phyloP scores from a whole-genome alignment of 768 basidiomycete species.

The Termitomyces sp. region DNA sequence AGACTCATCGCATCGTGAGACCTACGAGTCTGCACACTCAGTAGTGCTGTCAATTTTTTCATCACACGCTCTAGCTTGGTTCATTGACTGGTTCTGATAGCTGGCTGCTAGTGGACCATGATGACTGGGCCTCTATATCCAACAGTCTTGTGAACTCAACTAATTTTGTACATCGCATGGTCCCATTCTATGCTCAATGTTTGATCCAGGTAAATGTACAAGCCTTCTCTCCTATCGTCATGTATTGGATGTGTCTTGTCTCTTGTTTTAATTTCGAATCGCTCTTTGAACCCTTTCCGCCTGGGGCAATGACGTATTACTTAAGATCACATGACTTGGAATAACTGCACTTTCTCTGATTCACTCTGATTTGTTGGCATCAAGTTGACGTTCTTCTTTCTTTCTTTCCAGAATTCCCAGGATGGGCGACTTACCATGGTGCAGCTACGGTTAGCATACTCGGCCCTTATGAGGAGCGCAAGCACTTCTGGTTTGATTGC shows the following conservation, averaged over 20 bases:
- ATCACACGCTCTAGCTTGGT: slow-evolving; percentile 38
- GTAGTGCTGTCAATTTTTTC: slow-evolving; percentile 75
- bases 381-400: slow-evolving; percentile 4
- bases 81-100: slow-evolving; percentile 2
- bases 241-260: not conserved
- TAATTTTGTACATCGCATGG: slow-evolving; percentile 49
- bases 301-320: not conserved
- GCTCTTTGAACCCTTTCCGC: not conserved
- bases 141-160: slow-evolving; percentile 19
- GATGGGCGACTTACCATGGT: slow-evolving; percentile 55
- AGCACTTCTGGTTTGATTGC: slow-evolving; percentile 28
- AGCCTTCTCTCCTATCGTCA: not conserved
- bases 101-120: not conserved
- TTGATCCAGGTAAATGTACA: slow-evolving; percentile 57
- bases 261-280: not conserved
- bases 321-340: slow-evolving; percentile 1
- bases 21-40: slow-evolving; percentile 87
- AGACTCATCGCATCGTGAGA: slow-evolving; percentile 59
- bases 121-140: slow-evolving; percentile 11
- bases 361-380: slow-evolving; percentile 7
- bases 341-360: not conserved
- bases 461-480: slow-evolving; percentile 66
- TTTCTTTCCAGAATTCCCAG: slow-evolving; percentile 49
- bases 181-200: slow-evolving; percentile 72
- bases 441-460: slow-evolving; percentile 73